Conservation (phyloP, 257 asterid genomes). For the Petunia axillaris region DNA sequence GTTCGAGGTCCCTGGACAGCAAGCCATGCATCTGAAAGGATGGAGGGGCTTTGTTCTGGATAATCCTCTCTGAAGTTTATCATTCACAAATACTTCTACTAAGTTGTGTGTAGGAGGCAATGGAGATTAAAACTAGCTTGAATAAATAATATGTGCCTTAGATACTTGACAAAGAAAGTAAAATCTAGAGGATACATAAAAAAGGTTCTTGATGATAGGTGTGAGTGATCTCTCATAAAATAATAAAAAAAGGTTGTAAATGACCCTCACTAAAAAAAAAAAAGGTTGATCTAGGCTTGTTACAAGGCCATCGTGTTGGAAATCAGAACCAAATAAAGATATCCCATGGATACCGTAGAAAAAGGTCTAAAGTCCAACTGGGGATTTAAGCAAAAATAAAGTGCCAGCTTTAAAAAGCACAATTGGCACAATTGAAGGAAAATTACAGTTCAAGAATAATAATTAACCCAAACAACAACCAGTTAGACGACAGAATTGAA, state of each 20-base stretch:
- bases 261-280: too few species aligned
- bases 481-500: too few species aligned
- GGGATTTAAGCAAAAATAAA: too few species aligned
- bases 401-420: too few species aligned
- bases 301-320: neutral
- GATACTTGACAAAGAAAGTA: neutral
- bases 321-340: neutral
- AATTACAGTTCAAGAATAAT: too few species aligned
- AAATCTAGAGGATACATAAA: neutral
- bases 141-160: neutral
- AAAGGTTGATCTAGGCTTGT: neutral
- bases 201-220: neutral
- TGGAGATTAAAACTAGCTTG: conserved; percentile 5
- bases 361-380: too few species aligned
- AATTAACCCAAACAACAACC: too few species aligned
- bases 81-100: neutral
- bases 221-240: neutral
- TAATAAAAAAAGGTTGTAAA: too few species aligned
- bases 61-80: conserved; percentile 62
- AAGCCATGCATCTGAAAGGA: conserved; percentile 91
- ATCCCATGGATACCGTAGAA: neutral
- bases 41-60: conserved; percentile 72
- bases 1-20: conserved; percentile 67
- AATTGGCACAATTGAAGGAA: too few species aligned
- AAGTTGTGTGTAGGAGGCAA: conserved; percentile 16